Conservation (phyloP, 805 yeast species). For the Yamadazyma olivae region DNA sequence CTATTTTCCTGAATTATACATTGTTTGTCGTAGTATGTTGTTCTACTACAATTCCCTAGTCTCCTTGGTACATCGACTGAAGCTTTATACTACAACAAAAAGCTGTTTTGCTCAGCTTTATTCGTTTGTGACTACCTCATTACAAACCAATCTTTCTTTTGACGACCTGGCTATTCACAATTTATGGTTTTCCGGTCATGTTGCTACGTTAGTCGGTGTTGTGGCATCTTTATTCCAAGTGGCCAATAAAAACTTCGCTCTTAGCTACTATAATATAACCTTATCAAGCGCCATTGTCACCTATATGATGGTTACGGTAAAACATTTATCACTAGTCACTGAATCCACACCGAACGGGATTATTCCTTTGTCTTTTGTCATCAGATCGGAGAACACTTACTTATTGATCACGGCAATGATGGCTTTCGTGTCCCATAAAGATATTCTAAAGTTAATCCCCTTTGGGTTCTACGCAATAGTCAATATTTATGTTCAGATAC, state of each 20-base stretch:
- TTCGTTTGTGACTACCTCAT: too few species aligned
- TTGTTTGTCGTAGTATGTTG: too few species aligned
- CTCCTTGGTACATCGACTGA: too few species aligned
- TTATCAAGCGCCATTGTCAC: slow-evolving; percentile 12
- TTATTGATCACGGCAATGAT: slow-evolving; percentile 21
- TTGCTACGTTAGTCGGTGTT: background rate
- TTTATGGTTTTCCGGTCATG: background rate
- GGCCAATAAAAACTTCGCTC: too few species aligned
- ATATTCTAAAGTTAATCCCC: slow-evolving; percentile 22
- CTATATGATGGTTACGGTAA: slow-evolving; percentile 18
- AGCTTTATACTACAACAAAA: too few species aligned
- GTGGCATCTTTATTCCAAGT: background rate
- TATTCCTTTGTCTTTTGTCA: slow-evolving; percentile 17
- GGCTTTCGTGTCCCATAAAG: slow-evolving; percentile 15
- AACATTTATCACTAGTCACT: slow-evolving; percentile 9
- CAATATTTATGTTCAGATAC: slow-evolving; percentile 20
- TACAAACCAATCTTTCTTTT: too few species aligned
- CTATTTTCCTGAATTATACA: too few species aligned
- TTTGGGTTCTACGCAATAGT: slow-evolving; percentile 25
- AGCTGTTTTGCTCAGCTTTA: too few species aligned
- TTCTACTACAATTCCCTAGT: too few species aligned
- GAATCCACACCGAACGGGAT: background rate
- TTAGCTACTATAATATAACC: slow-evolving; percentile 13
- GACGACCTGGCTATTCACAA: background rate
- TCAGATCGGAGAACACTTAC: slow-evolving; percentile 28